phyloP scores from a whole-genome alignment of 208 protist genomes.

The Tetramitus jugosus region DNA sequence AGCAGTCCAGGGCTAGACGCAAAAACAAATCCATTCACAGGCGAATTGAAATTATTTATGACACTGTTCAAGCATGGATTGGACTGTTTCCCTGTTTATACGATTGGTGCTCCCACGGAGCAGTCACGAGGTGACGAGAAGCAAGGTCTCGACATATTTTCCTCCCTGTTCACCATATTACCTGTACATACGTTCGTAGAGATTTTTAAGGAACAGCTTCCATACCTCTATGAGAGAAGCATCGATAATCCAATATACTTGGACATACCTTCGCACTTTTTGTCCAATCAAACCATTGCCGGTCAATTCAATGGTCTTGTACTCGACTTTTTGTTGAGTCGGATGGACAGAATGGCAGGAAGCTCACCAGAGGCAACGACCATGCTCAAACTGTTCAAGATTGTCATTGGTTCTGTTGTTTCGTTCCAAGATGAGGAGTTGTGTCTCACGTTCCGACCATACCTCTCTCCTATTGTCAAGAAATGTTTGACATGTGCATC shows the following conservation, averaged over 20 bases:
- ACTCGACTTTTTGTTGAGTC: constrained; percentile 20
- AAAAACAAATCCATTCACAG: neutral
- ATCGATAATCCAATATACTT: neutral
- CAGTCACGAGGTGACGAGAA: neutral
- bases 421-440: constrained; percentile 2
- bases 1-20: neutral
- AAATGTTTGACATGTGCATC: constrained; percentile 7
- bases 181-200: neutral
- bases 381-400: neutral
- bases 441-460: neutral
- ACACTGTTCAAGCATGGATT: constrained; percentile 21
- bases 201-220: constrained; percentile 16
- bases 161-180: neutral
- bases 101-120: neutral
- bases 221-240: neutral
- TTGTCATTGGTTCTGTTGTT: neutral
- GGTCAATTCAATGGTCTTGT: neutral
- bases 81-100: constrained; percentile 15
- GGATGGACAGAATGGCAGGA: constrained; percentile 13
- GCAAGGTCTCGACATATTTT: constrained; percentile 3
- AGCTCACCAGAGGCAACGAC: neutral
- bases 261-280: constrained; percentile 5
- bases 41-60: neutral
- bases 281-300: neutral
- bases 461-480: neutral